phyloP scores from a whole-genome alignment of 805 yeast species.

The Candida morakotiae region DNA sequence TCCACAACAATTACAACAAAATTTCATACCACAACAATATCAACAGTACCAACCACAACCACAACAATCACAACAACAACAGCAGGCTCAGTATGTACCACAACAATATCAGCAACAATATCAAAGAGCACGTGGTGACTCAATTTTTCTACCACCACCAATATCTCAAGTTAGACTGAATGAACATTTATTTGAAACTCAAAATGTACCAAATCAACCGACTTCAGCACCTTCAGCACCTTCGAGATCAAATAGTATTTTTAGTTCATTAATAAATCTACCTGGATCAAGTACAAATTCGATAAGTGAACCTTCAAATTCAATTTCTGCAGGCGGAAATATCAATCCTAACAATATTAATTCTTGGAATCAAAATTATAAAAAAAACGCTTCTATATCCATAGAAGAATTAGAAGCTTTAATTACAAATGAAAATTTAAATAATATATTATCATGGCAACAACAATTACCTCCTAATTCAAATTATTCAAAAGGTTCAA shows the following conservation, averaged over 20 bases:
- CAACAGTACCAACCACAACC: not conserved
- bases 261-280: conserved; percentile 35
- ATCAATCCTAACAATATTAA: not conserved
- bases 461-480: conserved; percentile 12
- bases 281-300: conserved; percentile 34
- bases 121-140: conserved; percentile 33
- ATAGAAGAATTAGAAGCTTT: conserved; percentile 16
- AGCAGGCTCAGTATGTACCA: conserved; percentile 2
- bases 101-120: conserved; percentile 8
- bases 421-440: conserved; percentile 29
- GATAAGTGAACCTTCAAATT: conserved; percentile 18
- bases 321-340: conserved; percentile 12
- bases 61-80: conserved; percentile 6
- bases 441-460: conserved; percentile 28
- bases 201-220: conserved; percentile 8
- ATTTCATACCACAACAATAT: not conserved
- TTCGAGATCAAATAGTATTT: conserved; percentile 36
- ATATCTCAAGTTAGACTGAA: conserved; percentile 14
- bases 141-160: conserved; percentile 37
- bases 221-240: conserved; percentile 13
- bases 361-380: conserved; percentile 13
- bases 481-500: conserved; percentile 19
- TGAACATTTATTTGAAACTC: conserved; percentile 7
- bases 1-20: conserved; percentile 1
- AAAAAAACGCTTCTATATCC: conserved; percentile 16